Base-by-base conservation (phyloP, 495 filamentous ascomycete genomes). In the Hypoxylon cercidicola region DNA sequence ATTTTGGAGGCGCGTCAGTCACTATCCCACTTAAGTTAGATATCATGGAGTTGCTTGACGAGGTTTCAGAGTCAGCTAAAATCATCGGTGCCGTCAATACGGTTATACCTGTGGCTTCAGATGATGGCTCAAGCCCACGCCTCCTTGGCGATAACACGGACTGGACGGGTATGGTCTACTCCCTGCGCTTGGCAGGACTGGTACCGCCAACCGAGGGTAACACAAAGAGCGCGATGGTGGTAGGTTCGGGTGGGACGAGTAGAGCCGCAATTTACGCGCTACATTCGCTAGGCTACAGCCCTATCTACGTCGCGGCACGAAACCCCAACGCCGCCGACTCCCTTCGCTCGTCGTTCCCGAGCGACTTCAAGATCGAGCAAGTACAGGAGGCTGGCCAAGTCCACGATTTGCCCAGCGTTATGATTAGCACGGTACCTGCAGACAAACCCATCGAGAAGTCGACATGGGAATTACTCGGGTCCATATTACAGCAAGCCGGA, bases 41-140 rank as follows among this genome's bases (percentile, higher is more conserved):
- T 74, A 88, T 97, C 55, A 91, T 95, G 78, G 83, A 87, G 0
- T 77, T 93, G 11, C 80, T 98, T 19, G 93, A 98, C 71, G 85
- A 89, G 53, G 79, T 97, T 48, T 85, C 89, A 0, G 83, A 88
- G 8, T 91, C 93, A 51, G 96, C 93, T 13, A 83, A 83, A 57
- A 77, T 87, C 51, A 97, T 98, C 66, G 95, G 95, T 19, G 95
- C 95, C 9, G 90, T 99, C 64, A 99, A 99, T 80, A 99, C 95
- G 40, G 88, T 99, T 72, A 85, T 97, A 48, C 74, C 81, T 10
- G 21, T 73, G 7, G 21, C 64, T 19, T 50, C 66, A 11, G 49
- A 54, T 7, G 74, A 66, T 3, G 54, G 50, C 30, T 79, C 78
- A 10, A 75, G 76, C 30, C 55, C 66, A 6, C 84, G 78, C 6